These are phyloP conservation scores for Ceriops decandra DNA, from an alignment of 345 rosid species.

Conservation along the genomic window DNA sequence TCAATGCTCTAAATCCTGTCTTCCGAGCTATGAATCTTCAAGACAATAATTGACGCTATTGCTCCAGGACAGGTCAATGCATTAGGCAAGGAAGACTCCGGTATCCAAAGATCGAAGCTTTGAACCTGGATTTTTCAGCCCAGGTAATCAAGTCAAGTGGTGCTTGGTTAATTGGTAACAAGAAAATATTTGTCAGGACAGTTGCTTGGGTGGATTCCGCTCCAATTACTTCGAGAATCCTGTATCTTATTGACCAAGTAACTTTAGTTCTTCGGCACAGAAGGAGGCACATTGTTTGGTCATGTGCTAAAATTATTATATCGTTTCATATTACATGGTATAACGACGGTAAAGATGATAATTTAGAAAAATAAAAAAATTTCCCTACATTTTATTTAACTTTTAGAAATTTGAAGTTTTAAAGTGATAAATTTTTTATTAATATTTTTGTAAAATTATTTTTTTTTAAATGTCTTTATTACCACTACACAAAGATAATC, in stretches of 20 bases:
- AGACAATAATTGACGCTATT: not conserved
- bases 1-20: not conserved
- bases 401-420: no score
- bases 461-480: no score
- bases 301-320: conserved; percentile 1
- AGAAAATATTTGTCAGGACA: not conserved
- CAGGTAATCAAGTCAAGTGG: not conserved
- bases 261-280: conserved; percentile 16
- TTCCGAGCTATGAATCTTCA: not conserved
- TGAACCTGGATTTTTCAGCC: conserved; percentile 18
- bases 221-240: not conserved
- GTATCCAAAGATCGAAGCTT: conserved; percentile 1
- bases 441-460: no score
- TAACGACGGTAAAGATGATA: no score
- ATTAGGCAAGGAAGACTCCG: not conserved
- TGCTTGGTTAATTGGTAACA: conserved; percentile 13
- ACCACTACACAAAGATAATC: no score
- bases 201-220: conserved; percentile 14
- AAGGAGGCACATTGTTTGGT: conserved; percentile 15
- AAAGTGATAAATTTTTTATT: no score
- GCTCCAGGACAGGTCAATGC: not conserved
- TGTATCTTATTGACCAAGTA: conserved; percentile 1
- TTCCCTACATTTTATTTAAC: no score
- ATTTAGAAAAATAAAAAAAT: no score
- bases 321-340: no score